phyloP scores from a whole-genome alignment of 2,329 filamentous ascomycete genomes.

The Pseudogymnoascus sp. region DNA sequence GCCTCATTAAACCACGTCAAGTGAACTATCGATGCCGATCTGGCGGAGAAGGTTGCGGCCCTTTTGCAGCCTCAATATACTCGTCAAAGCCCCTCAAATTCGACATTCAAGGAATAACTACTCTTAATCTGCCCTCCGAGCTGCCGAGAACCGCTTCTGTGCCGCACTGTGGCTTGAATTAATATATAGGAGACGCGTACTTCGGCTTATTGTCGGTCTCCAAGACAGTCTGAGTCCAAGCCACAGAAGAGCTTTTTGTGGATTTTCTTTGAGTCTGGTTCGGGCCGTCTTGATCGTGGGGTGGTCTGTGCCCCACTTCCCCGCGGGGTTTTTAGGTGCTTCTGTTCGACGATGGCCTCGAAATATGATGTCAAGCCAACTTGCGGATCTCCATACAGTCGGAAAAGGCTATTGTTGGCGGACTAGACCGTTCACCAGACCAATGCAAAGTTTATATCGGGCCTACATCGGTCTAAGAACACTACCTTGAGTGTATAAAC shows the following conservation, averaged over 20 bases:
- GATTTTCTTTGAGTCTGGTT: neutral
- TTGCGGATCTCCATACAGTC: neutral
- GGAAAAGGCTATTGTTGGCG: neutral
- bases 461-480: constrained; percentile 1
- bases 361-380: neutral
- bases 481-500: neutral
- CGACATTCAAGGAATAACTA: neutral
- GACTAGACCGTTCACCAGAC: neutral
- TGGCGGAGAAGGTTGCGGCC: neutral
- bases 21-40: neutral
- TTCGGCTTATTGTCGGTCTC: neutral
- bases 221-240: neutral
- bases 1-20: neutral
- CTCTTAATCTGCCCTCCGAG: neutral
- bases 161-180: neutral
- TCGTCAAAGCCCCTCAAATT: neutral
- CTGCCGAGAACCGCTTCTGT: neutral
- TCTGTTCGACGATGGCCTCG: neutral
- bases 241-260: neutral
- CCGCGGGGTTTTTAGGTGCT: neutral
- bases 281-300: neutral
- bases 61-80: neutral
- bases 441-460: neutral
- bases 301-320: neutral
- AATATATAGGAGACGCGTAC: neutral